These are phyloP conservation scores for Pleurotus tuber-regium DNA, from an alignment of 768 basidiomycete genomes.

Conservation along the genomic window DNA sequence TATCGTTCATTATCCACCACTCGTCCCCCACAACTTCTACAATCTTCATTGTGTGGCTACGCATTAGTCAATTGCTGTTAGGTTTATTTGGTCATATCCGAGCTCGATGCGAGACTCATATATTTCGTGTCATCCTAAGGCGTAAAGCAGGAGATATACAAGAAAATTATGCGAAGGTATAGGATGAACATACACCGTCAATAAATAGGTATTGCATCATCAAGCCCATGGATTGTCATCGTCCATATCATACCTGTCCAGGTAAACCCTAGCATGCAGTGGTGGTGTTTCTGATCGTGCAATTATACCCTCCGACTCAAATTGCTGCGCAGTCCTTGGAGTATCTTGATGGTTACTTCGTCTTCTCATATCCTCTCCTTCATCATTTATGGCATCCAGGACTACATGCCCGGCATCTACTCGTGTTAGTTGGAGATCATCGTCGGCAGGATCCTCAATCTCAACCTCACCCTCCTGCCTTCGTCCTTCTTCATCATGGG, in stretches of 20 bases:
- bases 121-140: too few relatives aligned
- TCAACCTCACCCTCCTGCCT: constrained; percentile 32
- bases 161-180: constrained; percentile 8
- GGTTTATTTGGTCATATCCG: too few relatives aligned
- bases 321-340: background rate
- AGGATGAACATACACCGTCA: constrained; percentile 13
- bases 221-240: constrained; percentile 63
- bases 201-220: constrained; percentile 15
- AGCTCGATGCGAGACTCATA: too few relatives aligned
- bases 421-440: constrained; percentile 10
- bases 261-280: constrained; percentile 34
- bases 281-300: constrained; percentile 43
- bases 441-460: constrained; percentile 19
- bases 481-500: constrained; percentile 31
- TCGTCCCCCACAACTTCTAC: too few relatives aligned
- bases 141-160: too few relatives aligned
- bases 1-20: too few relatives aligned
- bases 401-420: constrained; percentile 42
- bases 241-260: constrained; percentile 32
- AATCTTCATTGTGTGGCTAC: too few relatives aligned
- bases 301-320: constrained; percentile 21
- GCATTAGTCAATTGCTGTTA: too few relatives aligned
- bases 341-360: constrained; percentile 5
- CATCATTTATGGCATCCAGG: constrained; percentile 30
- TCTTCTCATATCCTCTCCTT: constrained; percentile 26